Percentiles rank a stretch among this genome's conserved stretches.
phyloP scores from a whole-genome alignment of 2,329 filamentous ascomycete species.

The Xylaria sp. region DNA sequence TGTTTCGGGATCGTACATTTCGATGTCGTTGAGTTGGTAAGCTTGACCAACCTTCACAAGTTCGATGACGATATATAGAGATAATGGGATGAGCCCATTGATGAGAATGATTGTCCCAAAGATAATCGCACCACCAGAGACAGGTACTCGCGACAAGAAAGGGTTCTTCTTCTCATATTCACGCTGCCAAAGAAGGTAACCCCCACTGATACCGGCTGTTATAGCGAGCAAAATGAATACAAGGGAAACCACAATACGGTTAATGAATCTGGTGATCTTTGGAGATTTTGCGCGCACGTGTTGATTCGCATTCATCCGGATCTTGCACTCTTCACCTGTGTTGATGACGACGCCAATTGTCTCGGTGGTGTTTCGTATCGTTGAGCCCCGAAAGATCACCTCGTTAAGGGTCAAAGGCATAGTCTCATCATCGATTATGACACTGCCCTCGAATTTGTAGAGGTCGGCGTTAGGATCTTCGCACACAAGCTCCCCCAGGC shows the following conservation, averaged over 20 bases:
- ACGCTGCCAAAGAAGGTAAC: conserved; percentile 82
- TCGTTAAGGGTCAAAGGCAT: conserved; percentile 81
- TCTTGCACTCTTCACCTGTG: conserved; percentile 90
- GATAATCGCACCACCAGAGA: conserved; percentile 82
- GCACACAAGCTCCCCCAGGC: conserved; percentile 71
- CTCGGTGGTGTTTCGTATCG: conserved; percentile 77
- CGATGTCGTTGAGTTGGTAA: conserved; percentile 80
- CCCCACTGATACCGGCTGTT: conserved; percentile 82
- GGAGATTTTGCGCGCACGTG: conserved; percentile 87
- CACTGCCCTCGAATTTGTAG: conserved; percentile 79
- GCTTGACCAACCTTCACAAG: conserved; percentile 84
- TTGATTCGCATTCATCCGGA: conserved; percentile 91
- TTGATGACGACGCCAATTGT: conserved; percentile 87
- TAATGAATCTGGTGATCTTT: conserved; percentile 78
- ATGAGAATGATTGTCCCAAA: conserved; percentile 95
- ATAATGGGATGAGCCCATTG: conserved; percentile 92
- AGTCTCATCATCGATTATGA: conserved; percentile 67
- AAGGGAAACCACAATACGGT: conserved; percentile 83
- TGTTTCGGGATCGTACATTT: conserved; percentile 89
- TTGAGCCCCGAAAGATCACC: conserved; percentile 86
- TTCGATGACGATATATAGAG: conserved; percentile 90
- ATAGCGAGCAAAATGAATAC: conserved; percentile 83
- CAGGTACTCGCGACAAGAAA: conserved; percentile 77
- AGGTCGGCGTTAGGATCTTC: conserved; percentile 83
- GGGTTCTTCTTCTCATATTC: conserved; percentile 75